A percentile compares a stretch with the other conserved stretches of the same genome.
phyloP scores from a whole-genome alignment of 306 rosid species.

The Cicer bijugum region DNA sequence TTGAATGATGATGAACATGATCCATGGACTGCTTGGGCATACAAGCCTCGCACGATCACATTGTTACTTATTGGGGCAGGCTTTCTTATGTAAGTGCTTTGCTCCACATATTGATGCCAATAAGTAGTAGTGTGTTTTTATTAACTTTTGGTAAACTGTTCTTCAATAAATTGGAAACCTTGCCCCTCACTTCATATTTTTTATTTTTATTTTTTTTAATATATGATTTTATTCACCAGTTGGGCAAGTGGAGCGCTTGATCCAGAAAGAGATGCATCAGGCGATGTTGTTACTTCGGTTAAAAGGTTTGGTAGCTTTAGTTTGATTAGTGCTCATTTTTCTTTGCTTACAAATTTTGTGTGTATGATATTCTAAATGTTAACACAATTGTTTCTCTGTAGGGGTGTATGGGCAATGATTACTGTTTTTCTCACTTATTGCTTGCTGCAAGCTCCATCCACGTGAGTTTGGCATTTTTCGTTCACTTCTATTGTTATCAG shows the following conservation, averaged over 20 bases:
- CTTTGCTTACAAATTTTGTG: conserved; percentile 10
- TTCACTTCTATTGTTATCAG: conserved; percentile 16
- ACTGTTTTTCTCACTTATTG: conserved; percentile 98
- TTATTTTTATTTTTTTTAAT: background rate
- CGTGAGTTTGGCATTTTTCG: conserved; percentile 62
- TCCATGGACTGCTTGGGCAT: conserved; percentile 99
- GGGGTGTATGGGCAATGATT: conserved; percentile 99
- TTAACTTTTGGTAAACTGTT: background rate
- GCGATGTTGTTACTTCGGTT: conserved; percentile 87
- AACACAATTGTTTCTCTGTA: conserved; percentile 51
- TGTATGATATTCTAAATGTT: conserved; percentile 22
- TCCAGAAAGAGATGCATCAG: conserved; percentile 79
- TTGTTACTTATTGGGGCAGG: conserved; percentile 92
- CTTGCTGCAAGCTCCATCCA: conserved; percentile 96
- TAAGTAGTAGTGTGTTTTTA: conserved; percentile 22
- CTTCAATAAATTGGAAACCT: conserved; percentile 8
- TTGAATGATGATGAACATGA: conserved; percentile 74
- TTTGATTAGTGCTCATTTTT: conserved; percentile 9
- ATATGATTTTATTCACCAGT: conserved; percentile 50
- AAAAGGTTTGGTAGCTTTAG: conserved; percentile 67
- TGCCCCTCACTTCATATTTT: conserved; percentile 17
- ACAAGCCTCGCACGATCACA: conserved; percentile 94
- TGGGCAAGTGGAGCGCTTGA: conserved; percentile 97
- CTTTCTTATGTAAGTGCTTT: conserved; percentile 88
- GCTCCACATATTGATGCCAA: conserved; percentile 34